These are phyloP conservation scores for Candida piceae DNA, from an alignment of 805 yeast genomes.

Conservation along the genomic window DNA sequence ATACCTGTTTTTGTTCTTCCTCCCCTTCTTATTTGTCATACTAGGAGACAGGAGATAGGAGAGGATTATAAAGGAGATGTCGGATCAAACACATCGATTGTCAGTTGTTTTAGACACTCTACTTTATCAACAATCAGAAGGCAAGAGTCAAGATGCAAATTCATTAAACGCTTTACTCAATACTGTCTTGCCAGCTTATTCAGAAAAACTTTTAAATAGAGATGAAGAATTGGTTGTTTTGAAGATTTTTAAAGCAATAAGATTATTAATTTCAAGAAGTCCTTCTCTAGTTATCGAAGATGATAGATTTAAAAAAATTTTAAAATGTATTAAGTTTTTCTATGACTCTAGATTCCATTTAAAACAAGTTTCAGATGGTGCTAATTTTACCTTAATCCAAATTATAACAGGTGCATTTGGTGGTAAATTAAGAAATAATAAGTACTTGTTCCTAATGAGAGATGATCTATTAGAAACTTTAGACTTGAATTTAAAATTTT, in stretches of 20 bases:
- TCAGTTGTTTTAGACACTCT: constrained; percentile 26
- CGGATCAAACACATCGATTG: constrained; percentile 24
- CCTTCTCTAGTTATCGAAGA: constrained; percentile 23
- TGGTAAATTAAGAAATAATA: constrained; percentile 20
- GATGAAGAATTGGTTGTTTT: constrained; percentile 17
- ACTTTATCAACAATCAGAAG: constrained; percentile 22
- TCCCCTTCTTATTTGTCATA: no score
- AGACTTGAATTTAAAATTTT: constrained; percentile 16
- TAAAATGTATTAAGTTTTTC: constrained; percentile 20
- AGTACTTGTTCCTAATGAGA: constrained; percentile 18
- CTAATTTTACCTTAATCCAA: constrained; percentile 19
- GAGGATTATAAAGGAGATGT: no score
- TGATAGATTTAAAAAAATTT: constrained; percentile 14
- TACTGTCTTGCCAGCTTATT: constrained; percentile 26
- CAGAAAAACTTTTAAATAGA: constrained; percentile 7
- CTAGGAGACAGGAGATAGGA: no score
- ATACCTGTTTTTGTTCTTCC: no score
- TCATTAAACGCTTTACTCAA: constrained; percentile 27
- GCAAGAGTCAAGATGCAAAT: constrained; percentile 22
- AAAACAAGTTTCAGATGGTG: constrained; percentile 17
- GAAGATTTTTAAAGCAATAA: constrained; percentile 27
- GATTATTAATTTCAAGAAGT: constrained; percentile 18
- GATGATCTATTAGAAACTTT: constrained; percentile 18
- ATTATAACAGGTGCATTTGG: constrained; percentile 17
- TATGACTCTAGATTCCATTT: constrained; percentile 23